Percentiles rank a stretch among this genome's conserved stretches.
Conservation (phyloP, 305 asterid species). For the Andrographis paniculata region DNA sequence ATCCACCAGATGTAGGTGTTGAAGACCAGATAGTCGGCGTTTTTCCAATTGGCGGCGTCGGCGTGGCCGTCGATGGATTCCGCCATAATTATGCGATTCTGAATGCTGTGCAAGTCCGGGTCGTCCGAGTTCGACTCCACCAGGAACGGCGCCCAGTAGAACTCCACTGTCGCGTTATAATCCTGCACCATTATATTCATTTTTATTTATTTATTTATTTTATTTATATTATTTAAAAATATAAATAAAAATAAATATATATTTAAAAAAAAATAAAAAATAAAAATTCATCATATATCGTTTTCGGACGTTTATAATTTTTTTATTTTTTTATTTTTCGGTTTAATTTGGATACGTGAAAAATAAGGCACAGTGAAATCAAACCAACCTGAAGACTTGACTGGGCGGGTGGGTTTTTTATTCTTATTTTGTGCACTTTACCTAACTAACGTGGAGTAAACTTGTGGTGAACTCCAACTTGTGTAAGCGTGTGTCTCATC, state of each 20-base stretch:
- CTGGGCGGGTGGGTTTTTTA: too few species aligned
- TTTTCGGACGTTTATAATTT: too few species aligned
- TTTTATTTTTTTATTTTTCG: too few species aligned
- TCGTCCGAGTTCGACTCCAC: constrained; percentile 95
- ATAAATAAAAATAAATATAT: too few species aligned
- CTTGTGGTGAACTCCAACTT: neutral
- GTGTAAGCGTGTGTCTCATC: too few species aligned
- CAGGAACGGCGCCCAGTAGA: constrained; percentile 47
- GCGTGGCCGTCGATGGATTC: constrained; percentile 74
- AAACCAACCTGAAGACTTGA: too few species aligned
- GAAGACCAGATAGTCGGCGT: constrained; percentile 75
- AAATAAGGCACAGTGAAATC: too few species aligned
- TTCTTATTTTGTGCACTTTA: too few species aligned
- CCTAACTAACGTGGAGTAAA: neutral
- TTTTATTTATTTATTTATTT: neutral
- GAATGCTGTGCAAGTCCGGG: constrained; percentile 79
- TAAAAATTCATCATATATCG: too few species aligned
- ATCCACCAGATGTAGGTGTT: constrained; percentile 98
- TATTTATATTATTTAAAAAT: too few species aligned
- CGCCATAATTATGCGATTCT: constrained; percentile 79
- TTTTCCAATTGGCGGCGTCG: constrained; percentile 78
- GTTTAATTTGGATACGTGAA: too few species aligned
- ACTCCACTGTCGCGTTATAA: constrained; percentile 82
- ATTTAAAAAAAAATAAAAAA: too few species aligned
- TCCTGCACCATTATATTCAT: constrained; percentile 24